Evolutionary conservation across 495 filamentous ascomycete species (phyloP), one percentile per base, ranked within the genome.

Genomic region (Daldinia loculata): DNA sequence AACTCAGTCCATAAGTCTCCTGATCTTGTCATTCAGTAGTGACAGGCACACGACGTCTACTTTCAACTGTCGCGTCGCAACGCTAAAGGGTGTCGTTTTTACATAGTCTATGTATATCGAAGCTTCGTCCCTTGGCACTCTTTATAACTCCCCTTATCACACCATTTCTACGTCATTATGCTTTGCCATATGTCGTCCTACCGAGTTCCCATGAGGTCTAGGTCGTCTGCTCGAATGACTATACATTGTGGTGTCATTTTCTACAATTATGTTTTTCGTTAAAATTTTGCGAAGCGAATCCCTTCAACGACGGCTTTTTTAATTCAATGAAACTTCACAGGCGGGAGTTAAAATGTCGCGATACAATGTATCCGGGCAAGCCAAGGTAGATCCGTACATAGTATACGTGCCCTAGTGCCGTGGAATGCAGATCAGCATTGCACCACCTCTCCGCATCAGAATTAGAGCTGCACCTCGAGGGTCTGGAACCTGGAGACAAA

Each of bases 81-180:
- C 53, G 38, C 56, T 64, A 66, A 51, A 56, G 38, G 36, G 59
- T 30, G 36, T 36, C 48, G 17, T 38, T 51, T 39, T 58, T 57
- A n/a, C n/a, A n/a, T n/a, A 51, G 59, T 34, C 22, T 34, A 32
- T 34, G 1, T n/a, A 51, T 26, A 60, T 29, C 41, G 65, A 43
- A 73, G 50, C 29, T 66, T 66, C 24, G 52, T 58, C 57, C 41
- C 66, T 73, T 73, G 66, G 66, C 70, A 38, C 39, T 22, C 29
- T 43, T 55, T 69, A 69, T 58, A 68, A 24, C 62, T 69, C 61
- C 53, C 63, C 62, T 66, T 17, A 69, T 73, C 70, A 73, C 62
- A 64, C 70, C 70, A 73, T 48, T 73, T 69, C 70, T 62, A 73
- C 70, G 70, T 73, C 70, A 73, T 73, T 59, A 41, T 66, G 62